phyloP scores from a whole-genome alignment of 139 green algal genomes.

The Chlorella sp. region DNA sequence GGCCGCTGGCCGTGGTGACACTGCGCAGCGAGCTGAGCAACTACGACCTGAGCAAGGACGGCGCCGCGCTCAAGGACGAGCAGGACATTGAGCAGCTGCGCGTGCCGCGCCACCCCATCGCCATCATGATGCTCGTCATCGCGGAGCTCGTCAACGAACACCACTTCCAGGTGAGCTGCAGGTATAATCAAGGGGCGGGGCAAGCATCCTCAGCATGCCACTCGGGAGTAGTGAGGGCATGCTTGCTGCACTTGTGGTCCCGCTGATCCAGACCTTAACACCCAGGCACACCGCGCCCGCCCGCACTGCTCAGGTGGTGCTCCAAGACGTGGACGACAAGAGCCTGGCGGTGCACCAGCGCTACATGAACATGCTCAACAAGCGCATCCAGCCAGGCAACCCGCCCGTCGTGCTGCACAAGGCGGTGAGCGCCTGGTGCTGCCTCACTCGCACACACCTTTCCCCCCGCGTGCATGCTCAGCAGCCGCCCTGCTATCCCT shows the following conservation, averaged over 20 bases:
- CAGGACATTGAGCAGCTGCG: neutral
- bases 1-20: neutral
- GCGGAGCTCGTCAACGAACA: conserved; percentile 3
- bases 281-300: neutral
- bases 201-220: too few relatives aligned
- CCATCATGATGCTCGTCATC: neutral
- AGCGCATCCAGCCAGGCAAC: neutral
- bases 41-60: neutral
- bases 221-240: too few relatives aligned
- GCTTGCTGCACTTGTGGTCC: too few relatives aligned
- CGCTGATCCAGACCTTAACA: too few relatives aligned
- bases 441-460: too few relatives aligned
- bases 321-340: neutral
- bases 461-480: too few relatives aligned
- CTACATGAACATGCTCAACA: conserved; percentile 1
- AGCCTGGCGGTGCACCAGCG: neutral
- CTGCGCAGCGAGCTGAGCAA: neutral
- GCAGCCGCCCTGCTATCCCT: too few relatives aligned
- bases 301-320: conserved; percentile 2
- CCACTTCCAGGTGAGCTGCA: neutral
- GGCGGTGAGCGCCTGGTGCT: neutral
- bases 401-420: neutral
- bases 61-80: neutral
- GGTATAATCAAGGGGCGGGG: too few relatives aligned
- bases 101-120: neutral